Base-by-base conservation (phyloP, 768 basidiomycete species). In the Auricularia sp. region DNA sequence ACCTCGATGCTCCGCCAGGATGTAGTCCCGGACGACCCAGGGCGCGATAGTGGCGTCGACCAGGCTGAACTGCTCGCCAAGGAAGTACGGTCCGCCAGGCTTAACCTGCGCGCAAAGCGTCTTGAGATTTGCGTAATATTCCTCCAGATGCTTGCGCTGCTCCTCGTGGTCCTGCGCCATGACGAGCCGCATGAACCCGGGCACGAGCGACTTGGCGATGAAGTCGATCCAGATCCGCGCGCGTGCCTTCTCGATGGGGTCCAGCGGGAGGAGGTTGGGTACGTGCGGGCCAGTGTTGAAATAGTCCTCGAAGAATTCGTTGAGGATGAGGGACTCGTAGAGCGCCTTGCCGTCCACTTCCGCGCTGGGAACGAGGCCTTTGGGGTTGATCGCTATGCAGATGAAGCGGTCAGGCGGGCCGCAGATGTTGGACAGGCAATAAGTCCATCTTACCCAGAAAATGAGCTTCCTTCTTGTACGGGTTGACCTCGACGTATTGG, bases 291-390 rank as follows among this genome's bases (percentile, higher is more conserved):
- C 29, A 29, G 29, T 29, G 29, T 29, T 29, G 70, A 80, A 85
- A 3, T 81, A 79, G 42, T 89, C 87, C 68, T 89, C 86, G 65
- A 89, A 77, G 72, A 86, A 86, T 72, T 89, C 86, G 72, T 81
- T 80, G 56, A 89, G 73, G 61, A 88, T 77, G 63, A 85, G 78
- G 3, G 83, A 85, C 68, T 89, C 87, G 74, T 88, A 85, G 3
- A 89, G 70, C 1, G 85, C 82, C 64, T 78, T 80, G 18, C 76
- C 77, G 39, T 75, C 70, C 64, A 82, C 81, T 63, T 82, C 81
- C 71, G 85, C 77, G 0, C 81, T 77, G 0, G 88, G 87, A 11
- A 90, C 87, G 54, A 89, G 80, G 4, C 88, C 88, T 69, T 84
- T 86, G 0, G 88, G 87, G 66, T 87, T 88, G 69, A 89, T 80